These are phyloP conservation scores for Monarda citriodora DNA, from an alignment of 305 asterid species.

Conservation along the genomic window DNA sequence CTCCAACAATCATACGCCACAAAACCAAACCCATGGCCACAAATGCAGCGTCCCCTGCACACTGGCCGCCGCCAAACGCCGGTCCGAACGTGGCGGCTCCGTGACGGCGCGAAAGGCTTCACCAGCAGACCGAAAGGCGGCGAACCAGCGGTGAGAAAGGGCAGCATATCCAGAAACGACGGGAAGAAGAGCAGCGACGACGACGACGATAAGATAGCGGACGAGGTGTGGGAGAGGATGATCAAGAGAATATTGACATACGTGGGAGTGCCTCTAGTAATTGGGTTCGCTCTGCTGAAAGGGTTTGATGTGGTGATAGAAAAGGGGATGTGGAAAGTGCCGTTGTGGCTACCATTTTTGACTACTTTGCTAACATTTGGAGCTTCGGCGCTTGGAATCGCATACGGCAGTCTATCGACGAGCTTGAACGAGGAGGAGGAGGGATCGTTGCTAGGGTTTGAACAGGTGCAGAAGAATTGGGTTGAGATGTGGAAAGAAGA, in stretches of 20 bases:
- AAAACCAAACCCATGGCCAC: constrained; percentile 25
- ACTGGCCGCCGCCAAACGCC: constrained; percentile 14
- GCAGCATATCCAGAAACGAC: constrained; percentile 2
- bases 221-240: constrained; percentile 61
- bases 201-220: constrained; percentile 49
- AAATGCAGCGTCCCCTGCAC: constrained; percentile 23
- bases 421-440: constrained; percentile 64
- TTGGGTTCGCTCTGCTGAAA: constrained; percentile 45
- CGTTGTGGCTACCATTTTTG: constrained; percentile 62
- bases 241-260: constrained; percentile 48
- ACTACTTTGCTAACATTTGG: constrained; percentile 69
- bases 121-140: constrained; percentile 25
- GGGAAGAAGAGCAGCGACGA: constrained; percentile 5
- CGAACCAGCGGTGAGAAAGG: constrained; percentile 19
- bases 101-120: constrained; percentile 66
- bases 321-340: constrained; percentile 45
- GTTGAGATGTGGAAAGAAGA: constrained; percentile 73
- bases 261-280: constrained; percentile 56
- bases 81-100: constrained; percentile 36
- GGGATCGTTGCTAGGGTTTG: constrained; percentile 68
- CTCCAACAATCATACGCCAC: constrained; percentile 33
- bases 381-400: constrained; percentile 69
- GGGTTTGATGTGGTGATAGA: constrained; percentile 36
- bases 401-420: constrained; percentile 74
- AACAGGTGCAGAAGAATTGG: constrained; percentile 81